Evolutionary conservation across 139 green algal species (phyloP).

Genomic region (Chlorella sp.): DNA sequence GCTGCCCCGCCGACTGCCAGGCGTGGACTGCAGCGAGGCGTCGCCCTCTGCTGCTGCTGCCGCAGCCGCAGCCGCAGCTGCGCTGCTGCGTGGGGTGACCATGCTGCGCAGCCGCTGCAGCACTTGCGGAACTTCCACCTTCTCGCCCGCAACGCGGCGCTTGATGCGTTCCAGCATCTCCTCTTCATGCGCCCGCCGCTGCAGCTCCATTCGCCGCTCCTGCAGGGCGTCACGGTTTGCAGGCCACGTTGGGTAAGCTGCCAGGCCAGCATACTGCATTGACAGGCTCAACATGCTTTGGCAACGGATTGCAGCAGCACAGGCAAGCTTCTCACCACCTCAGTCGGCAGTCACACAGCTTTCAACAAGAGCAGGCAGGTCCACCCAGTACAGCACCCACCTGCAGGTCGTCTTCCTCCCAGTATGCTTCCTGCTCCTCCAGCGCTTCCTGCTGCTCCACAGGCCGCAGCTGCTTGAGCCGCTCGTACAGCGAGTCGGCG

Average conservation of each 20-base stretch:
- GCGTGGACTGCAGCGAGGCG: background rate
- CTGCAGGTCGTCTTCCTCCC: slow-evolving; percentile 19
- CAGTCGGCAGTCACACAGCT: no score
- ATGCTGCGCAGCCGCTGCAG: background rate
- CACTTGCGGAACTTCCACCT: background rate
- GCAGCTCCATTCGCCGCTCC: slow-evolving; percentile 37
- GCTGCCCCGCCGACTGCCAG: background rate
- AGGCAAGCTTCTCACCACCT: no score
- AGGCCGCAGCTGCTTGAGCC: slow-evolving; percentile 11
- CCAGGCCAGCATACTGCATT: no score
- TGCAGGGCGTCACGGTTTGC: no score
- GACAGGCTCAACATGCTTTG: no score
- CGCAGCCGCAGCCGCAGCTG: background rate
- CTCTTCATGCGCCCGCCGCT: slow-evolving; percentile 48
- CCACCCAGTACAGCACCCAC: background rate
- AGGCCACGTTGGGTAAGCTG: no score
- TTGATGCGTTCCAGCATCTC: slow-evolving; percentile 54
- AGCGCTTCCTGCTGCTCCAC: background rate
- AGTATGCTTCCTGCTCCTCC: slow-evolving; percentile 8
- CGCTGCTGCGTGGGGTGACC: background rate
- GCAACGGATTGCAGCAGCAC: no score
- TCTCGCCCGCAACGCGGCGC: slow-evolving; percentile 40
- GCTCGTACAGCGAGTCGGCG: slow-evolving; percentile 6
- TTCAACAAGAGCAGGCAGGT: background rate
- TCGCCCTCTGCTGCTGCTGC: background rate